These are phyloP conservation scores for Naganishia sp. DNA, from an alignment of 1,284 basidiomycete genomes.

Conservation along the genomic window DNA sequence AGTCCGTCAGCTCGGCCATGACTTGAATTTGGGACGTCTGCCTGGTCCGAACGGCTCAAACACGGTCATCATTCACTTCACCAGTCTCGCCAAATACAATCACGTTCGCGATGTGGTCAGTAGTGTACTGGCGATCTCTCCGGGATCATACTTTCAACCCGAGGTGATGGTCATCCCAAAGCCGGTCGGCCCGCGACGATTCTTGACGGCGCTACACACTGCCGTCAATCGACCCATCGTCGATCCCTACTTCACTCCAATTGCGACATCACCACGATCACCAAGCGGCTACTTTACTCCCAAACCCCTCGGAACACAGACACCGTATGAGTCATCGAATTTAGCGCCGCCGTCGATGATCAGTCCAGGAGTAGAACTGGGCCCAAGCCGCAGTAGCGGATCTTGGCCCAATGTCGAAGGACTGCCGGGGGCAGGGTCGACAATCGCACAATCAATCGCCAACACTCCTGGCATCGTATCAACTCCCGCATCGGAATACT, in stretches of 20 bases:
- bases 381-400: conserved; percentile 25
- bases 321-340: conserved; percentile 2
- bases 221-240: conserved; percentile 78
- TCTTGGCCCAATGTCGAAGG: conserved; percentile 18
- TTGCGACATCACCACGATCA: conserved; percentile 82
- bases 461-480: conserved; percentile 23
- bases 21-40: conserved; percentile 20
- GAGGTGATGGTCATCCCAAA: conserved; percentile 94
- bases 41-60: conserved; percentile 9
- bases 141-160: conserved; percentile 56
- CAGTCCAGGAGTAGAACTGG: conserved; percentile 18
- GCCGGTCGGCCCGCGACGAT: conserved; percentile 85
- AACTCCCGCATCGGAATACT: conserved; percentile 81
- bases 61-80: conserved; percentile 79
- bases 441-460: conserved; percentile 7
- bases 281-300: conserved; percentile 55
- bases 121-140: conserved; percentile 60
- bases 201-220: conserved; percentile 84
- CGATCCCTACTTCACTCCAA: conserved; percentile 86
- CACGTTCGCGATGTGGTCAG: conserved; percentile 80
- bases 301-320: neutral
- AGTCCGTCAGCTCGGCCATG: conserved; percentile 60
- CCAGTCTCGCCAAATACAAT: conserved; percentile 84
- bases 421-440: conserved; percentile 1
- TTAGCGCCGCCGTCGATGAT: neutral